Percentiles rank a stretch among this genome's conserved stretches.
phyloP scores from a whole-genome alignment of 768 basidiomycete species.

The Termitomyces sp. region DNA sequence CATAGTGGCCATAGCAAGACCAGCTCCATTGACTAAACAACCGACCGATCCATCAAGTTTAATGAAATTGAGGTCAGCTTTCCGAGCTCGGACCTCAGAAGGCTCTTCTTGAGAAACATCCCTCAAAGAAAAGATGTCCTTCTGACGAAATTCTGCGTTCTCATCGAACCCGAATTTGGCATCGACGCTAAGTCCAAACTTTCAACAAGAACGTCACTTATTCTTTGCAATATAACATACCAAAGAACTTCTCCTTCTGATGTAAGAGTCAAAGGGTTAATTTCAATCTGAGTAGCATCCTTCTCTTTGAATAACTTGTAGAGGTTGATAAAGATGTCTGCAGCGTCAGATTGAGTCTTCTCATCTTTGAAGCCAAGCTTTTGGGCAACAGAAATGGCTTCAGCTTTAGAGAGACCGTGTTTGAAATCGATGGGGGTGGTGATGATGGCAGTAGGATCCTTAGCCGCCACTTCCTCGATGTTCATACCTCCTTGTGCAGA shows the following conservation, averaged over 20 bases:
- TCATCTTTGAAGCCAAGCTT: slow-evolving; percentile 85
- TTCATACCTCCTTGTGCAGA: slow-evolving; percentile 99
- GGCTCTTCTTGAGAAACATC: slow-evolving; percentile 95
- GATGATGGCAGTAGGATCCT: slow-evolving; percentile 92
- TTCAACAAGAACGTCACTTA: not conserved
- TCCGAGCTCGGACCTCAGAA: slow-evolving; percentile 96
- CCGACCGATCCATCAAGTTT: slow-evolving; percentile 97
- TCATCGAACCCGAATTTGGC: slow-evolving; percentile 99
- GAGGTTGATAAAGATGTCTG: slow-evolving; percentile 88
- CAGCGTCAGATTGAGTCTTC: slow-evolving; percentile 74
- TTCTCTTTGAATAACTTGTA: slow-evolving; percentile 98
- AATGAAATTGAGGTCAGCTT: slow-evolving; percentile 96
- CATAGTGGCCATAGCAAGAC: slow-evolving; percentile 99
- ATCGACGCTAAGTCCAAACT: slow-evolving; percentile 76
- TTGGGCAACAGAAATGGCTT: slow-evolving; percentile 76
- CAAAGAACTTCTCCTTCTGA: slow-evolving; percentile 90
- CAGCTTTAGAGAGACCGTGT: slow-evolving; percentile 68
- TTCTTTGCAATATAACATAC: slow-evolving; percentile 31
- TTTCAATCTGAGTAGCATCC: slow-evolving; percentile 99
- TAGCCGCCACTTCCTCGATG: slow-evolving; percentile 98
- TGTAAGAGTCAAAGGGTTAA: slow-evolving; percentile 95
- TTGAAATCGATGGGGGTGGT: slow-evolving; percentile 88
- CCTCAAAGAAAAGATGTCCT: slow-evolving; percentile 82
- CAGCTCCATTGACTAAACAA: slow-evolving; percentile 97
- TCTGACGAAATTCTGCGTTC: slow-evolving; percentile 97